phyloP scores from a whole-genome alignment of 2,329 filamentous ascomycete genomes.

The Sclerotinia trifoliorum region DNA sequence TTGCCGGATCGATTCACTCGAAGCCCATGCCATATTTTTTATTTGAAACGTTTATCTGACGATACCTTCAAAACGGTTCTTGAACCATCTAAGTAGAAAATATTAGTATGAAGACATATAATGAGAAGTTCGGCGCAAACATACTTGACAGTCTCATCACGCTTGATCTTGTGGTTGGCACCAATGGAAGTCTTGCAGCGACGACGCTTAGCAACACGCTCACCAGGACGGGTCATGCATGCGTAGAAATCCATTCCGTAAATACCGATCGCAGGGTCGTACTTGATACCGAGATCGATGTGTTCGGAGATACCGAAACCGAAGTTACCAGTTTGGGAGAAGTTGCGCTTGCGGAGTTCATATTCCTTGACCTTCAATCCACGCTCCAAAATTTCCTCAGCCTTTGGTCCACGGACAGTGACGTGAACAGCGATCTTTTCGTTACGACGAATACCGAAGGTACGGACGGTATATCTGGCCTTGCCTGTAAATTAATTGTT shows the following conservation, averaged over 20 bases:
- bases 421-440: conserved; percentile 99
- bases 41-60: conserved; percentile 71
- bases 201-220: conserved; percentile 94
- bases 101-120: conserved; percentile 5
- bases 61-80: conserved; percentile 67
- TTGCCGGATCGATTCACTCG: conserved; percentile 20
- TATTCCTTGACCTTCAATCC: conserved; percentile 99
- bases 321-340: conserved; percentile 99
- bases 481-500: conserved; percentile 63
- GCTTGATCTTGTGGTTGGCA: conserved; percentile 87
- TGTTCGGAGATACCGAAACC: conserved; percentile 99
- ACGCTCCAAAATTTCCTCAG: conserved; percentile 99
- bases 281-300: conserved; percentile 99
- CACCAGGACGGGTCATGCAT: conserved; percentile 99
- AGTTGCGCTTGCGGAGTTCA: conserved; percentile 99
- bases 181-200: conserved; percentile 86
- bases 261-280: conserved; percentile 96
- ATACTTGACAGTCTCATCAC: conserved; percentile 84
- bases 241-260: conserved; percentile 99
- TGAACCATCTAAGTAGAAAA: conserved; percentile 66
- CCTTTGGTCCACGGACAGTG: conserved; percentile 98
- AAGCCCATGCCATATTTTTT: conserved; percentile 19
- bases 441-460: conserved; percentile 99
- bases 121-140: background rate
- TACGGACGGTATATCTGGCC: conserved; percentile 99